These are phyloP conservation scores for Naganishia sp. DNA, from an alignment of 1,284 basidiomycete genomes.

Conservation along the genomic window DNA sequence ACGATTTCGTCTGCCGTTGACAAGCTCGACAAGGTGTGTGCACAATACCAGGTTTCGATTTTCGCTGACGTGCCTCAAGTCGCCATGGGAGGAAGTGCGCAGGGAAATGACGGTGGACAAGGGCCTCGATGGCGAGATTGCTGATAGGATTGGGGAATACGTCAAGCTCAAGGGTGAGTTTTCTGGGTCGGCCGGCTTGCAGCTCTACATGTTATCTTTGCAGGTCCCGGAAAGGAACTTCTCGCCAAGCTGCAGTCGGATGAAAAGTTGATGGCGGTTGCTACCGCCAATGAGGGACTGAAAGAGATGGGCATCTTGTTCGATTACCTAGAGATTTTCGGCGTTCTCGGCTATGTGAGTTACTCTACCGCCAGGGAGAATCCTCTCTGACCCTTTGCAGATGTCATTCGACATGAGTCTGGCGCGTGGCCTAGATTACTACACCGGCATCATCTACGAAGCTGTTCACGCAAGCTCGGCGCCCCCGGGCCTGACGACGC, in stretches of 20 bases:
- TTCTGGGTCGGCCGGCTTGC: not conserved
- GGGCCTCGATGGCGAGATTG: conserved; percentile 76
- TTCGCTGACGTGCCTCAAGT: conserved; percentile 51
- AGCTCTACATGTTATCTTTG: not conserved
- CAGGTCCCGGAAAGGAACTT: conserved; percentile 65
- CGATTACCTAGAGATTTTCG: conserved; percentile 78
- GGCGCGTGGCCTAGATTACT: conserved; percentile 95
- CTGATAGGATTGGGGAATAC: conserved; percentile 95
- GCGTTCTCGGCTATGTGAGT: conserved; percentile 71
- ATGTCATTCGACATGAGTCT: conserved; percentile 95
- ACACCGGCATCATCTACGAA: conserved; percentile 98
- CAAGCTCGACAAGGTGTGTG: conserved; percentile 89
- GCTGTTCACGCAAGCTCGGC: conserved; percentile 91
- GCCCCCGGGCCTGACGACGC: conserved; percentile 73
- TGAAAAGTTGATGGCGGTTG: conserved; percentile 66
- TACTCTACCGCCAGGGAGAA: no score
- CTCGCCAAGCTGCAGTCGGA: conserved; percentile 75
- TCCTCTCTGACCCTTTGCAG: conserved; percentile 52
- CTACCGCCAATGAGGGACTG: conserved; percentile 77
- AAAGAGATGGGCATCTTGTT: conserved; percentile 90
- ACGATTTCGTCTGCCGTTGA: conserved; percentile 97
- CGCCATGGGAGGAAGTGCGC: conserved; percentile 88
- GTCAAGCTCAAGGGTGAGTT: conserved; percentile 84
- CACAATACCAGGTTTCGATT: no score
- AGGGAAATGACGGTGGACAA: conserved; percentile 97